A percentile compares a stretch with the other conserved stretches of the same genome.
phyloP scores from a whole-genome alignment of 768 basidiomycete genomes.

The Strobilomyces confusus region DNA sequence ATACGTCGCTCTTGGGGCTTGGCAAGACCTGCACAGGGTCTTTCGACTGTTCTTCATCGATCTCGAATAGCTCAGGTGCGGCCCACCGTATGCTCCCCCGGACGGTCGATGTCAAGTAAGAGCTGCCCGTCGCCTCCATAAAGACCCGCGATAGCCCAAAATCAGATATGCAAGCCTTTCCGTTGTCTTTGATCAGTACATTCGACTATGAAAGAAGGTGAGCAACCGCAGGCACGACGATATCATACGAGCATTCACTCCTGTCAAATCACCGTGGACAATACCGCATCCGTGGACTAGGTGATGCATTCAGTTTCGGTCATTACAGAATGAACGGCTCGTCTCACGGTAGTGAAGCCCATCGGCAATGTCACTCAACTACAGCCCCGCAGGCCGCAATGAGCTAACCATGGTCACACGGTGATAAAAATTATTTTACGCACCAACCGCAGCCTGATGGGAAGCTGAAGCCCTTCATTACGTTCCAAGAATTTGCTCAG shows the following conservation, averaged over 20 bases:
- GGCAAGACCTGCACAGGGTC: conserved; percentile 11
- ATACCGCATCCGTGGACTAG: conserved; percentile 25
- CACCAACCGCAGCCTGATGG: conserved; percentile 15
- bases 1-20: conserved; percentile 37
- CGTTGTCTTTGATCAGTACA: conserved; percentile 31
- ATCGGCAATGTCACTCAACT: conserved; percentile 18
- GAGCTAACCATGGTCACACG: not conserved
- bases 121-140: conserved; percentile 19
- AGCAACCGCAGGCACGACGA: not conserved
- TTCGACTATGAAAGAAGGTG: conserved; percentile 26
- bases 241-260: conserved; percentile 23
- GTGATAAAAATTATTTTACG: not conserved
- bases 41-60: conserved; percentile 25
- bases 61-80: conserved; percentile 38
- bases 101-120: conserved; percentile 31
- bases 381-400: not conserved
- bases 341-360: conserved; percentile 24
- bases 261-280: conserved; percentile 45
- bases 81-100: conserved; percentile 48
- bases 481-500: conserved; percentile 22
- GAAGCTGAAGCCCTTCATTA: conserved; percentile 4
- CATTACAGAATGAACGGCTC: not conserved
- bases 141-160: conserved; percentile 34
- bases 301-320: not conserved
- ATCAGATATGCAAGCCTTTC: conserved; percentile 33